Percentiles rank a stretch among this genome's conserved stretches.
phyloP scores from a whole-genome alignment of 2,329 filamentous ascomycete genomes.

The Elsinoe arachidis region DNA sequence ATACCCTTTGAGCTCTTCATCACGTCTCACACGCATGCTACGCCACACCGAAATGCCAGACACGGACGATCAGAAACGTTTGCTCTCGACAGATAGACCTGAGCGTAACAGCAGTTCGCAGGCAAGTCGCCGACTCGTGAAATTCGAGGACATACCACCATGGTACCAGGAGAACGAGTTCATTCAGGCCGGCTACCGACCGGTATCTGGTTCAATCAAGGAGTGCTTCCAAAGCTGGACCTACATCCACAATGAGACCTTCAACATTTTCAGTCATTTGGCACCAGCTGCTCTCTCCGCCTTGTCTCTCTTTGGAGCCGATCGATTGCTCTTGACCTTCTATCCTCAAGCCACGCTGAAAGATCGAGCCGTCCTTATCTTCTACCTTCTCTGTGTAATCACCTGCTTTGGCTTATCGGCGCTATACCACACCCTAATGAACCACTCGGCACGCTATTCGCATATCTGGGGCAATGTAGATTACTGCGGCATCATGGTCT shows the following conservation, averaged over 20 bases:
- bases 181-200: not conserved
- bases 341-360: constrained; percentile 13
- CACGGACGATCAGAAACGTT: not conserved
- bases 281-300: constrained; percentile 15
- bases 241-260: constrained; percentile 22
- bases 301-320: constrained; percentile 14
- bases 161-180: constrained; percentile 7
- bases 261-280: constrained; percentile 22
- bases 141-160: not conserved
- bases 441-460: constrained; percentile 20
- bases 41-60: not conserved
- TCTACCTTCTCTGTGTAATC: constrained; percentile 19
- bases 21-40: not conserved
- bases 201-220: not conserved
- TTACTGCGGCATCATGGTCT: not conserved
- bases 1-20: not conserved
- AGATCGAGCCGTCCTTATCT: constrained; percentile 14
- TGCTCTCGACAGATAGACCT: not conserved
- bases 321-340: constrained; percentile 16
- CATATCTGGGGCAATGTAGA: not conserved
- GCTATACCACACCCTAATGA: constrained; percentile 24
- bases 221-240: not conserved
- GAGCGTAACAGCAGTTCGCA: not conserved
- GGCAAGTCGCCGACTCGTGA: not conserved
- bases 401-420: constrained; percentile 19